Evolutionary conservation across 306 rosid species (phyloP).

Genomic region (Rosa rugosa): DNA sequence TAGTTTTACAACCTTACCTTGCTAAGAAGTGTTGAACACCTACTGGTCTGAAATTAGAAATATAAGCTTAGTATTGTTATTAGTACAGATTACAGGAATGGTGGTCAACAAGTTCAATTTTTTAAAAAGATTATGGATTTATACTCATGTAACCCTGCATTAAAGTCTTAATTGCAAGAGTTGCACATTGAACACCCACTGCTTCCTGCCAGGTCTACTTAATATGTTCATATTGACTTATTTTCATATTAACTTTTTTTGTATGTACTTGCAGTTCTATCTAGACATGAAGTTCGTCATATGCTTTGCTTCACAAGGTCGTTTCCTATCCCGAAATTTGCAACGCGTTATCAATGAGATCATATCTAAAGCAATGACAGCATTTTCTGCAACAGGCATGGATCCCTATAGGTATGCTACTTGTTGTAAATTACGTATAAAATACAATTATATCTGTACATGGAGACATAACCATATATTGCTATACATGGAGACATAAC

Average conservation of each 20-base stretch:
- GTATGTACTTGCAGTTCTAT: constrained; percentile 72
- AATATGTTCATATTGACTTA: not conserved
- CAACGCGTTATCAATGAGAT: constrained; percentile 81
- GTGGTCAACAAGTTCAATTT: not conserved
- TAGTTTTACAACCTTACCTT: not conserved
- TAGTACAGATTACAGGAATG: constrained; percentile 3
- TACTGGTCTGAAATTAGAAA: not conserved
- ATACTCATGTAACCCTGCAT: not conserved
- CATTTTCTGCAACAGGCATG: constrained; percentile 88
- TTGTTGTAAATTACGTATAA: not conserved
- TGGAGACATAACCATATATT: not conserved
- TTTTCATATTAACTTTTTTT: constrained; percentile 6
- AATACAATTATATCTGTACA: not conserved
- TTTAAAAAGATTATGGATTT: not conserved
- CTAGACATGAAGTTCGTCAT: constrained; percentile 98
- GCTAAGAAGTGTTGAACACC: not conserved
- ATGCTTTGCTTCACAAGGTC: constrained; percentile 90
- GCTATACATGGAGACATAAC: not conserved
- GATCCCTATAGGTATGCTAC: constrained; percentile 76
- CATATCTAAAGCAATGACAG: constrained; percentile 84
- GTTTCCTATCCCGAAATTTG: constrained; percentile 84
- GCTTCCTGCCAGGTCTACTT: not conserved
- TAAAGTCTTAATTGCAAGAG: not conserved
- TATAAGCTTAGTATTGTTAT: not conserved
- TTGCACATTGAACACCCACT: not conserved